These are phyloP conservation scores for Pichia sp. DNA, from an alignment of 1,139 yeast genomes.

Conservation along the genomic window DNA sequence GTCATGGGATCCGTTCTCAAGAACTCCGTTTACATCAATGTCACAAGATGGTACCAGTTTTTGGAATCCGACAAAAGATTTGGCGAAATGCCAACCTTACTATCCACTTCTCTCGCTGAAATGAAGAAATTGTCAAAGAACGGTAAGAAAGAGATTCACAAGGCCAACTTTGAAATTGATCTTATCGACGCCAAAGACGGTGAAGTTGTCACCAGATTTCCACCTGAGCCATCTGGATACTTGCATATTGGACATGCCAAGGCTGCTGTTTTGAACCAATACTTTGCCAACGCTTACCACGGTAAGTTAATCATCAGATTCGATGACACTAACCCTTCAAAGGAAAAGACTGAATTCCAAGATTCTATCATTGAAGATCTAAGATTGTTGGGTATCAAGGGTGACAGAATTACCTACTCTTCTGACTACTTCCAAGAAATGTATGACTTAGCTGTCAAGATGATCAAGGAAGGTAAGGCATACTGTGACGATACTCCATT, in stretches of 20 bases:
- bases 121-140: constrained; percentile 67
- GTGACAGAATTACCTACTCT: constrained; percentile 80
- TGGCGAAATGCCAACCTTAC: constrained; percentile 64
- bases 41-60: constrained; percentile 89
- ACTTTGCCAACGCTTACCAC: constrained; percentile 88
- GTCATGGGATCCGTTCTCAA: constrained; percentile 88
- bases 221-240: constrained; percentile 89
- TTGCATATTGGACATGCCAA: constrained; percentile 96
- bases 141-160: constrained; percentile 72
- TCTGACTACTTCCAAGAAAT: constrained; percentile 88
- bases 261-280: constrained; percentile 92
- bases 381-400: constrained; percentile 82
- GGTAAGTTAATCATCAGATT: constrained; percentile 93
- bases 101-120: constrained; percentile 66
- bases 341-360: constrained; percentile 89
- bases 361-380: constrained; percentile 90
- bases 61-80: constrained; percentile 63
- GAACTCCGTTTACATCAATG: constrained; percentile 75
- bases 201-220: constrained; percentile 95
- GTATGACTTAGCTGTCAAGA: constrained; percentile 76
- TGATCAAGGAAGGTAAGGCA: constrained; percentile 93
- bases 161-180: constrained; percentile 91
- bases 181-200: constrained; percentile 88
- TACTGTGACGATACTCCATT: constrained; percentile 94
- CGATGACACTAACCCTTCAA: constrained; percentile 95